These are phyloP conservation scores for Pleurotus tuoliensis DNA, from an alignment of 768 basidiomycete species.

Conservation along the genomic window DNA sequence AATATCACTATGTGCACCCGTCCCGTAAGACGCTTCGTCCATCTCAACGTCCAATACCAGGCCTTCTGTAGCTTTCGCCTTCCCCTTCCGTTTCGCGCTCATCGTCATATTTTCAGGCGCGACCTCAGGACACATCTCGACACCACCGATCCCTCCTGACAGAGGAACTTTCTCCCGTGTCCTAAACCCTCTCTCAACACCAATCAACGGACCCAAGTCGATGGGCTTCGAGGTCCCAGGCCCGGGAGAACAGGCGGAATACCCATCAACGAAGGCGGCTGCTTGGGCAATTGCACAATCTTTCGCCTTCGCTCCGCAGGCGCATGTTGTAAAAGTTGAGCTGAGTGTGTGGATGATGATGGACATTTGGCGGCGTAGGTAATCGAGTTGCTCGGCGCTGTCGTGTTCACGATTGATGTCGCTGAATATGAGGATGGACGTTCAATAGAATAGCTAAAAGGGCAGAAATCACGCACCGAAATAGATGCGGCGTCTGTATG, in stretches of 20 bases:
- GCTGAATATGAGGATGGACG: conserved; percentile 4
- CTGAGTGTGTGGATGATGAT: conserved; percentile 67
- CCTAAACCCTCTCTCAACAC: conserved; percentile 54
- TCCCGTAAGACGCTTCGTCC: background rate
- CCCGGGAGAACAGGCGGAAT: background rate
- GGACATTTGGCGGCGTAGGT: conserved; percentile 62
- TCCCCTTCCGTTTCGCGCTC: conserved; percentile 24
- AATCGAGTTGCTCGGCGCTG: conserved; percentile 45
- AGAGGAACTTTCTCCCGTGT: conserved; percentile 53
- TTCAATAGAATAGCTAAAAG: conserved; percentile 5
- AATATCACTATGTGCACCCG: too few species aligned
- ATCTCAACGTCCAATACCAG: background rate
- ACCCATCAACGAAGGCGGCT: conserved; percentile 51
- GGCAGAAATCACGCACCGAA: conserved; percentile 44
- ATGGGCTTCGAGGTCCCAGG: background rate
- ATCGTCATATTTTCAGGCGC: conserved; percentile 7
- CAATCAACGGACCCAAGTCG: conserved; percentile 65
- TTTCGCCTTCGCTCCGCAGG: conserved; percentile 58
- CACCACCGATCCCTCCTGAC: conserved; percentile 60
- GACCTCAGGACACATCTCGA: conserved; percentile 39
- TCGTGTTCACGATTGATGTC: conserved; percentile 4
- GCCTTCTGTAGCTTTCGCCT: conserved; percentile 14
- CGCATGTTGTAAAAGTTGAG: conserved; percentile 71
- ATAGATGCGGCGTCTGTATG: conserved; percentile 51
- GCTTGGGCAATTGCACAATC: conserved; percentile 66